A percentile compares a stretch with the other conserved stretches of the same genome.
Conservation (phyloP, 495 filamentous ascomycete genomes). For the Xylaria venustula region DNA sequence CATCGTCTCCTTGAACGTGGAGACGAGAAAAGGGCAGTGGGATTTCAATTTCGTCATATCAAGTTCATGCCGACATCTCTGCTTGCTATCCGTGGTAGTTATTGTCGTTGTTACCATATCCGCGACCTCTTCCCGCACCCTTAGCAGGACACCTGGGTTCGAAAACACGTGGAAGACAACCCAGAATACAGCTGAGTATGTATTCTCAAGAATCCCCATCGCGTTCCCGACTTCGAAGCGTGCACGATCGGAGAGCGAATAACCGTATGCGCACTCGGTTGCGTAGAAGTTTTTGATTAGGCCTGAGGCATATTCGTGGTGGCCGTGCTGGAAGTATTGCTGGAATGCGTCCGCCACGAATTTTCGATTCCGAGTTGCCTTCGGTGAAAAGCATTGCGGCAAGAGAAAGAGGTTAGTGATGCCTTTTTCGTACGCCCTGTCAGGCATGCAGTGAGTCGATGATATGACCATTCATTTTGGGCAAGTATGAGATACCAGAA, state of each 20-base stretch:
- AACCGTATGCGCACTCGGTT: conserved; percentile 10
- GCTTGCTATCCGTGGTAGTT: neutral
- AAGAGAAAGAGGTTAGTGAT: too few species aligned
- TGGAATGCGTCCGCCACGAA: neutral
- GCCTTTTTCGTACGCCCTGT: too few species aligned
- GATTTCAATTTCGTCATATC: conserved; percentile 3
- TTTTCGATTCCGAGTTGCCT: too few species aligned
- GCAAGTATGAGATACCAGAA: too few species aligned
- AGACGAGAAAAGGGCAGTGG: conserved; percentile 16
- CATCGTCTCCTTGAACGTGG: conserved; percentile 22
- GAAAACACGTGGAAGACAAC: conserved; percentile 18
- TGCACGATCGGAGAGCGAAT: conserved; percentile 8
- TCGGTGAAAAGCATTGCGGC: too few species aligned
- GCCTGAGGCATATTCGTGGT: conserved; percentile 11
- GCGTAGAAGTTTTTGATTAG: conserved; percentile 15
- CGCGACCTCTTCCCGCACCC: conserved; percentile 14
- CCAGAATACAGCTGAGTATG: conserved; percentile 14
- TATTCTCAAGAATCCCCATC: conserved; percentile 14
- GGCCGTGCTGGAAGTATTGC: conserved; percentile 17
- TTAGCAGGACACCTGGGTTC: conserved; percentile 3
- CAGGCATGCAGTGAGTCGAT: too few species aligned
- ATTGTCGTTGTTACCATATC: neutral
- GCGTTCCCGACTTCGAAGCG: conserved; percentile 16
- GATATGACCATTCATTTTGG: too few species aligned
- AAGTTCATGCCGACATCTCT: neutral